Conservation (phyloP, 352 stramenopile genomes). For the Blastocystis sp. region DNA sequence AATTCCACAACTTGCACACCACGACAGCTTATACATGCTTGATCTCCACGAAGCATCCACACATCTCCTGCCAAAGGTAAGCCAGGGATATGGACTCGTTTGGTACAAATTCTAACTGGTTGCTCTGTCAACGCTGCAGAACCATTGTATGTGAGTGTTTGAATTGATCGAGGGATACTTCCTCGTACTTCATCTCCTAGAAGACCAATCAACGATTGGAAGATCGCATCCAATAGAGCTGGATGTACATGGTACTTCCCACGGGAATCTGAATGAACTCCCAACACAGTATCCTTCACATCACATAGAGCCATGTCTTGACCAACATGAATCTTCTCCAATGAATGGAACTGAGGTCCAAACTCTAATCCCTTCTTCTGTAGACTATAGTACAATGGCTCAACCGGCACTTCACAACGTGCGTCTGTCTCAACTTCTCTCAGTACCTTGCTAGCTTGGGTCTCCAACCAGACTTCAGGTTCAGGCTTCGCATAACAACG, state of each 20-base stretch:
- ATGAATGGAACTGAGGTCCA: slow-evolving; percentile 47
- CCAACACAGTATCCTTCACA: not conserved
- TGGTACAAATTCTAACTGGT: not conserved
- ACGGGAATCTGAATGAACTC: not conserved
- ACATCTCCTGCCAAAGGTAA: slow-evolving; percentile 10
- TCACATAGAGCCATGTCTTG: not conserved
- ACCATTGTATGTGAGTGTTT: not conserved
- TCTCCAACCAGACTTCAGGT: not conserved
- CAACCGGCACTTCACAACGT: not conserved
- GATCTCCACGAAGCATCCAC: not conserved
- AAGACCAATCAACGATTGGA: slow-evolving; percentile 48
- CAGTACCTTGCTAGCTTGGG: not conserved
- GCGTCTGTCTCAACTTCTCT: not conserved
- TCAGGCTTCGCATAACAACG: slow-evolving; percentile 29
- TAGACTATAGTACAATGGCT: slow-evolving; percentile 36
- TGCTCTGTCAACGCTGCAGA: not conserved
- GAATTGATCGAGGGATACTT: slow-evolving; percentile 25
- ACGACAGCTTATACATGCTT: not conserved
- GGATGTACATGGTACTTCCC: slow-evolving; percentile 32
- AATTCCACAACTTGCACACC: slow-evolving; percentile 26
- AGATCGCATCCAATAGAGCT: slow-evolving; percentile 37
- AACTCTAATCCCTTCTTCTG: slow-evolving; percentile 30
- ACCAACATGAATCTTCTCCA: slow-evolving; percentile 3
- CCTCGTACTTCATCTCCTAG: not conserved
- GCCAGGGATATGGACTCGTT: not conserved